phyloP scores from a whole-genome alignment of 2,329 filamentous ascomycete genomes.

The Penicillium sclerotigenum region DNA sequence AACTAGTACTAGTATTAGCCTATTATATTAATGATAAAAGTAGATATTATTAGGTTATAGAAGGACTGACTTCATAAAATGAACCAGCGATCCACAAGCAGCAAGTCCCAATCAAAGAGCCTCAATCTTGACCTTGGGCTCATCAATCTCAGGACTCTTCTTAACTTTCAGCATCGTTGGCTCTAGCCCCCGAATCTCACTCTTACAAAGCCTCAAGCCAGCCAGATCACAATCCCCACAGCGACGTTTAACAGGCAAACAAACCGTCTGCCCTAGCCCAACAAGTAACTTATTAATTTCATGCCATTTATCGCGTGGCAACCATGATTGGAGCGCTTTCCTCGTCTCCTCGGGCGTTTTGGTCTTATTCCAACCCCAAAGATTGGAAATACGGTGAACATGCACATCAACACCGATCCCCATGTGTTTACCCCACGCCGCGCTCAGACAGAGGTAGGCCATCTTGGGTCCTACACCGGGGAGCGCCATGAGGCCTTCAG shows the following conservation, averaged over 20 bases:
- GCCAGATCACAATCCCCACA: slow-evolving; percentile 87
- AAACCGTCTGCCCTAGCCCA: slow-evolving; percentile 82
- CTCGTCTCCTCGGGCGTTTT: slow-evolving; percentile 80
- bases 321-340: slow-evolving; percentile 71
- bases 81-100: neutral
- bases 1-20: too few species aligned
- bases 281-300: slow-evolving; percentile 90
- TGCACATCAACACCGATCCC: slow-evolving; percentile 94
- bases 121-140: slow-evolving; percentile 28
- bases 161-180: slow-evolving; percentile 50
- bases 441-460: slow-evolving; percentile 82
- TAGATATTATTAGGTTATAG: too few species aligned
- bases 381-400: slow-evolving; percentile 89
- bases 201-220: slow-evolving; percentile 69
- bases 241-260: slow-evolving; percentile 70
- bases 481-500: slow-evolving; percentile 70
- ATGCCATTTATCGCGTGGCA: slow-evolving; percentile 81
- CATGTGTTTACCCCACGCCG: slow-evolving; percentile 65
- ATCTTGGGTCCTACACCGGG: slow-evolving; percentile 94
- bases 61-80: neutral
- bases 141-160: slow-evolving; percentile 15
- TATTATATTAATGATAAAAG: too few species aligned
- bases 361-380: slow-evolving; percentile 88
- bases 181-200: slow-evolving; percentile 65
- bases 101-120: neutral